Evolutionary conservation across 1,284 basidiomycete genomes (phyloP), one percentile per base, ranked within the genome.

Genomic region (Cutaneotrichosporon cyanovorans): DNA sequence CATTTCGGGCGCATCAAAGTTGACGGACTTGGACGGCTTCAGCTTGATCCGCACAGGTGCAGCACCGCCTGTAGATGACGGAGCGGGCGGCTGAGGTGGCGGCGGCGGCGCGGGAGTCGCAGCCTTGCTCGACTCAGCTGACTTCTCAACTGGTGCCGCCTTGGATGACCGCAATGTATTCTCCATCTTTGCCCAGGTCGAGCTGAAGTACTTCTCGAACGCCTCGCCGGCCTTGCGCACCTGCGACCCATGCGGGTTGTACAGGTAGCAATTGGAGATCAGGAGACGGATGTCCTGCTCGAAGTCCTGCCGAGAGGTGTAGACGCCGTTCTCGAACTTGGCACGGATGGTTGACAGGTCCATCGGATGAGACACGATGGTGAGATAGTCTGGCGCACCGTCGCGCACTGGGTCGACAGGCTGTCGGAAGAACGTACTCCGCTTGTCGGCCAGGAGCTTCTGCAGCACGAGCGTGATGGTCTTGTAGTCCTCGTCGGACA

Each of bases 361-460:
- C 88, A 99, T 97, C 0, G 95, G 93, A 14, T 84, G 77, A 66
- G 87, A 86, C 71, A 99, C 86, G 48, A 93, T 74, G 43, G 86
- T 81, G 60, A 90, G 89, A 69, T 97, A 97, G 56, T 85, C 83
- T 15, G 86, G 85, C 15, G 87, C 87, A 60, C 80, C 77, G 61
- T 92, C 87, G 56, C 87, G 77, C 19, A 91, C 79, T 19, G 88
- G 87, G 69, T 92, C 93, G 20, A 97, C 92, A 23, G 93, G 89
- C 49, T 86, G 81, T 41, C 84, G 73, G 72, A 97, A 97, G 48
- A 53, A 51, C 0, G 41, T 18, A 31, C 60, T 65, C 32, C 54
- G 51, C 48, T 54, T 58, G 48, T 64, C 57, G n/a, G 53, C 53
- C 1, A 56, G 43, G 41, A 97, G 69, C 68, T 93, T 93, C 75